Percentiles rank a stretch among this genome's conserved stretches.
phyloP scores from a whole-genome alignment of 257 asterid species.

The Salvia hispanica region DNA sequence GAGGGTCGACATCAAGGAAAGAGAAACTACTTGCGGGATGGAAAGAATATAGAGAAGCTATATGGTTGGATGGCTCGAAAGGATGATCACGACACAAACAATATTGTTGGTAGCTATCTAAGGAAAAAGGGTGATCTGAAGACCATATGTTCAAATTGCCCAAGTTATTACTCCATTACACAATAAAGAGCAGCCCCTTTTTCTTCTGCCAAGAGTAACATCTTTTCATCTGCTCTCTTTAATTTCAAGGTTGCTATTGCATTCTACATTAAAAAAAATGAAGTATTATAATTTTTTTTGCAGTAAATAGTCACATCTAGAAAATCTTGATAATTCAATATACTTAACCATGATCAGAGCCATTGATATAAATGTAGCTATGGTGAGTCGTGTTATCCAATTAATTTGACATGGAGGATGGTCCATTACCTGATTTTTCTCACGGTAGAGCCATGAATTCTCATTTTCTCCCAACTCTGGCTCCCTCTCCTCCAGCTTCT shows the following conservation, averaged over 20 bases:
- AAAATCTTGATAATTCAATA: neutral
- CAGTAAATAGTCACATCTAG: conserved; percentile 15
- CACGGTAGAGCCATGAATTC: conserved; percentile 40
- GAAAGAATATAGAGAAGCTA: too few species aligned
- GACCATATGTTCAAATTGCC: too few species aligned
- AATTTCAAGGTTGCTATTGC: conserved; percentile 43
- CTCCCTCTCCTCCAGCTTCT: conserved; percentile 38
- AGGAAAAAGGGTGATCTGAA: too few species aligned
- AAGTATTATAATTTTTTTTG: conserved; percentile 5
- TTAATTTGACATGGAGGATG: conserved; percentile 23
- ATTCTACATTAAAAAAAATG: conserved; percentile 27
- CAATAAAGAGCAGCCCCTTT: conserved; percentile 43
- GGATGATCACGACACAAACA: too few species aligned
- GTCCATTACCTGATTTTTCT: conserved; percentile 44
- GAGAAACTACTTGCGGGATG: too few species aligned
- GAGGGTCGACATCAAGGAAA: too few species aligned
- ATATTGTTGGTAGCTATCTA: too few species aligned
- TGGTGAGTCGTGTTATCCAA: neutral
- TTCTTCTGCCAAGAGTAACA: conserved; percentile 43
- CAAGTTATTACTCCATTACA: conserved; percentile 1
- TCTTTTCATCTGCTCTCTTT: conserved; percentile 39
- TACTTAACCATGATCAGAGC: neutral
- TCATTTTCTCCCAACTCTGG: conserved; percentile 46
- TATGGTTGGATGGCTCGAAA: too few species aligned
- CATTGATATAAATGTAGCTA: neutral